A percentile compares a stretch with the other conserved stretches of the same genome.
Evolutionary conservation across 164 flowering plant genomes (phyloP).

Genomic region (Dillenia turbinata): DNA sequence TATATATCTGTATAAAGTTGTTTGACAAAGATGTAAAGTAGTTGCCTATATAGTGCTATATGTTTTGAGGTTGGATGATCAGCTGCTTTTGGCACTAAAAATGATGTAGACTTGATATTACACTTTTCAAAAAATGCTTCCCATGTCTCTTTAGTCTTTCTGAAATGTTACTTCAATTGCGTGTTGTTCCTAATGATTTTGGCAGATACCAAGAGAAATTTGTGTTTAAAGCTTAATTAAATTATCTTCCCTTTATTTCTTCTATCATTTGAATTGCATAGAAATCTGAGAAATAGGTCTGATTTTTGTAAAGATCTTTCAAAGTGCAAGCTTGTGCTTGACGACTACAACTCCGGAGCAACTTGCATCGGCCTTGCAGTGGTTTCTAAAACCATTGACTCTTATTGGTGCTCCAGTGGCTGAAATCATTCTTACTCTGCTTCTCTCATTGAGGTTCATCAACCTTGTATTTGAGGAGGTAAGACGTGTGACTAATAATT

Average conservation of each 20-base stretch:
- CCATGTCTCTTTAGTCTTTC: too few relatives aligned
- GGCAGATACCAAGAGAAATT: not conserved
- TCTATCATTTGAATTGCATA: conserved; percentile 12
- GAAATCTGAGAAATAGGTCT: conserved; percentile 15
- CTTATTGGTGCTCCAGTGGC: conserved; percentile 74
- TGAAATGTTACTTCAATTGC: too few relatives aligned
- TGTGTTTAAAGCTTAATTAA: conserved; percentile 1
- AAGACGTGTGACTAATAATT: conserved; percentile 5
- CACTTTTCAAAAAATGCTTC: too few relatives aligned
- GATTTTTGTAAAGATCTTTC: conserved; percentile 62
- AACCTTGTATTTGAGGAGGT: conserved; percentile 96
- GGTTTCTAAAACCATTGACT: conserved; percentile 83
- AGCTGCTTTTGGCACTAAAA: too few relatives aligned
- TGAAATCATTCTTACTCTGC: conserved; percentile 79
- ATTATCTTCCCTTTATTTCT: not conserved
- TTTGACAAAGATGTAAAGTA: too few relatives aligned
- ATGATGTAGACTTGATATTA: too few relatives aligned
- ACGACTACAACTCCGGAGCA: conserved; percentile 91
- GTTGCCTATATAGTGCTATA: too few relatives aligned
- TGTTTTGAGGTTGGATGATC: too few relatives aligned
- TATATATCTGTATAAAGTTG: too few relatives aligned
- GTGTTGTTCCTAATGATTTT: not conserved
- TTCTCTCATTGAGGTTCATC: conserved; percentile 91
- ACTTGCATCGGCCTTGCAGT: conserved; percentile 76
- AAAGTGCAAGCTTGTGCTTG: conserved; percentile 95